These are phyloP conservation scores for Chlorociboria aeruginascens DNA, from an alignment of 495 filamentous ascomycete genomes.

Conservation along the genomic window DNA sequence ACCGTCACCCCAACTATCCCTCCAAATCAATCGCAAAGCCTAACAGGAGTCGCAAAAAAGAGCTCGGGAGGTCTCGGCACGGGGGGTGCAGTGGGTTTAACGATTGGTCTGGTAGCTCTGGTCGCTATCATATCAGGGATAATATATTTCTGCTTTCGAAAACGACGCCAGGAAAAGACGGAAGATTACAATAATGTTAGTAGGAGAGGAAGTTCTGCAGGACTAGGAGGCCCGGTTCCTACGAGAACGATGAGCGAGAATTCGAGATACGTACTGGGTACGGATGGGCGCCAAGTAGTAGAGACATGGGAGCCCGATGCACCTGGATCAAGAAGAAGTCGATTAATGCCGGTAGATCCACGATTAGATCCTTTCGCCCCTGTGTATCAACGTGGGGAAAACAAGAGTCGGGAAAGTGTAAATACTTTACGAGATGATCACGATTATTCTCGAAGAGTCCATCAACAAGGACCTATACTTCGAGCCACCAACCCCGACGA, in stretches of 20 bases:
- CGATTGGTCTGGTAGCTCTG: slow-evolving; percentile 18
- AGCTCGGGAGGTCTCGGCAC: slow-evolving; percentile 18
- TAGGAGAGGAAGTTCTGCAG: slow-evolving; percentile 5
- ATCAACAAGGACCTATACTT: slow-evolving; percentile 30
- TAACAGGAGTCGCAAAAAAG: background rate
- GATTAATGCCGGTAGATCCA: slow-evolving; percentile 42
- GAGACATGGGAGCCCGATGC: slow-evolving; percentile 16
- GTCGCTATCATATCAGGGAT: slow-evolving; percentile 9
- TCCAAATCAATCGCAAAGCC: slow-evolving; percentile 8
- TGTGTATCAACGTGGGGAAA: slow-evolving; percentile 31
- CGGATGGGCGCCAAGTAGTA: slow-evolving; percentile 19
- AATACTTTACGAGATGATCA: slow-evolving; percentile 43
- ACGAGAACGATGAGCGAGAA: slow-evolving; percentile 20
- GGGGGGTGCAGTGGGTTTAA: slow-evolving; percentile 25
- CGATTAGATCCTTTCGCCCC: slow-evolving; percentile 39
- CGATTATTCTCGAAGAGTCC: slow-evolving; percentile 38
- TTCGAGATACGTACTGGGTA: slow-evolving; percentile 19
- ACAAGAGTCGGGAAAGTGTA: slow-evolving; percentile 39
- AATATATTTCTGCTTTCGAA: slow-evolving; percentile 11
- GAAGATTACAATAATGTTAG: slow-evolving; percentile 5
- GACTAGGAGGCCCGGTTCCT: slow-evolving; percentile 7
- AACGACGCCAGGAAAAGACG: slow-evolving; percentile 4
- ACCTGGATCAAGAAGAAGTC: slow-evolving; percentile 29
- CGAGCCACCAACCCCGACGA: slow-evolving; percentile 39
- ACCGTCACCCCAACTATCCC: slow-evolving; percentile 33